These are phyloP conservation scores for Blastocladiella emersonii DNA, from an alignment of 371 early-diverging fungal species.

Conservation along the genomic window DNA sequence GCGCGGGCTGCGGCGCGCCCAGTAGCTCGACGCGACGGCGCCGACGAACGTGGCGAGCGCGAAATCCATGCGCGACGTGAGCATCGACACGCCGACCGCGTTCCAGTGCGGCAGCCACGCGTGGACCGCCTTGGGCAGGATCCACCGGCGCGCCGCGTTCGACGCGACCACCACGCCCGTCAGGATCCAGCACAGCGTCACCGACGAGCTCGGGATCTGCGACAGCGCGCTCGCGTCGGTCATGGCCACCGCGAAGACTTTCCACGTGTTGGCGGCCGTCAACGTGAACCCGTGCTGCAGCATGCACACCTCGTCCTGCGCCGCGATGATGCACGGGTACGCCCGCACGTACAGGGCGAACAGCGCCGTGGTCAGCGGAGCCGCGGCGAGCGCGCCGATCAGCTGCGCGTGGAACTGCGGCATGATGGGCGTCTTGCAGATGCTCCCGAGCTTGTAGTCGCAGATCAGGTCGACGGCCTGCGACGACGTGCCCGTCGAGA, in stretches of 20 bases:
- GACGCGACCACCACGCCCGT: not conserved
- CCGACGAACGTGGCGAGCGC: slow-evolving; percentile 48
- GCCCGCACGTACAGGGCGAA: slow-evolving; percentile 46
- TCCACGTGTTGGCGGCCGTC: slow-evolving; percentile 52
- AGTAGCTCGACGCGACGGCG: slow-evolving; percentile 33
- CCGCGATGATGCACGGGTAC: slow-evolving; percentile 37
- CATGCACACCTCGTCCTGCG: slow-evolving; percentile 9
- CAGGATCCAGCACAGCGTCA: not conserved
- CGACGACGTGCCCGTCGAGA: slow-evolving; percentile 36
- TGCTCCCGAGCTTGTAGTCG: slow-evolving; percentile 42
- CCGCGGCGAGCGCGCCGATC: slow-evolving; percentile 42
- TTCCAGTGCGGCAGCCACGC: not conserved
- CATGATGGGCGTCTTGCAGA: not conserved
- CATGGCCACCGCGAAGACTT: slow-evolving; percentile 36
- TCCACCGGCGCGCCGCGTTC: not conserved
- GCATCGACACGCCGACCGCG: slow-evolving; percentile 52
- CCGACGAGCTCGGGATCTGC: not conserved
- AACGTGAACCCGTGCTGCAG: slow-evolving; percentile 35
- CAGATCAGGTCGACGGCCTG: slow-evolving; percentile 52
- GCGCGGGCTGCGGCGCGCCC: slow-evolving; percentile 26
- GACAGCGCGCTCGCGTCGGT: slow-evolving; percentile 25
- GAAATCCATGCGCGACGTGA: slow-evolving; percentile 40
- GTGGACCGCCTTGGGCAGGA: not conserved
- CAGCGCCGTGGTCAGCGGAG: slow-evolving; percentile 35
- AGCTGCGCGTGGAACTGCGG: slow-evolving; percentile 35